Percentiles rank a stretch among this genome's conserved stretches.
Conservation (phyloP, 257 asterid genomes). For the Nicotiana paniculata region DNA sequence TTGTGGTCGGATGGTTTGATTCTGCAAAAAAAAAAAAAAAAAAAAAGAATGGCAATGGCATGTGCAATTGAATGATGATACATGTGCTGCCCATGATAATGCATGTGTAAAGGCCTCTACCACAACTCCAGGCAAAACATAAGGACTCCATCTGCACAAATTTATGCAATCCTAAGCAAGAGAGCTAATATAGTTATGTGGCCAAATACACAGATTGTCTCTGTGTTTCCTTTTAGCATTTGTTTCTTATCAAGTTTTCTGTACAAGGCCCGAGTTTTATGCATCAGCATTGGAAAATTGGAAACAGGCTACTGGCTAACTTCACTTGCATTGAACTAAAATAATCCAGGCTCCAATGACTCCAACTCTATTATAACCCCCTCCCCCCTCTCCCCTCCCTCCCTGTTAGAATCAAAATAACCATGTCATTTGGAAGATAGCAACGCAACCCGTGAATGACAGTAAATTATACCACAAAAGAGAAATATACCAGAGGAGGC, state of each 20-base stretch:
- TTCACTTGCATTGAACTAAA: background rate
- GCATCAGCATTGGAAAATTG: background rate
- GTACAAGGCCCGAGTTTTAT: background rate
- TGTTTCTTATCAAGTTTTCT: background rate
- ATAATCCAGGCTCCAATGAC: background rate
- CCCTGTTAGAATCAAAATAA: background rate
- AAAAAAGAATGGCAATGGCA: background rate
- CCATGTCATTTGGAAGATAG: background rate
- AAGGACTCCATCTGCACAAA: background rate
- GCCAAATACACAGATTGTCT: background rate
- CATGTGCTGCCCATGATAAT: constrained; percentile 12
- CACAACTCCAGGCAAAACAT: background rate
- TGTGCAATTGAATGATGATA: constrained; percentile 12
- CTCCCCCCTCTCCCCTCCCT: background rate
- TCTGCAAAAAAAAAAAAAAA: background rate
- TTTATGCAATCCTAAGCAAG: background rate
- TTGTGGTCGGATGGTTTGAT: background rate
- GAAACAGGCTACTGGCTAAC: background rate
- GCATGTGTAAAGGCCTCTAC: constrained; percentile 5
- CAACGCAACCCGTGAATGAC: background rate
- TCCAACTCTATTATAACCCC: background rate
- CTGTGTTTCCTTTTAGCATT: background rate
- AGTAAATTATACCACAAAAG: background rate
- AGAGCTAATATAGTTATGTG: background rate
- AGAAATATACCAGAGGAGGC: background rate